Conservation (phyloP, 805 yeast species). For the Pichia kluyveri region DNA sequence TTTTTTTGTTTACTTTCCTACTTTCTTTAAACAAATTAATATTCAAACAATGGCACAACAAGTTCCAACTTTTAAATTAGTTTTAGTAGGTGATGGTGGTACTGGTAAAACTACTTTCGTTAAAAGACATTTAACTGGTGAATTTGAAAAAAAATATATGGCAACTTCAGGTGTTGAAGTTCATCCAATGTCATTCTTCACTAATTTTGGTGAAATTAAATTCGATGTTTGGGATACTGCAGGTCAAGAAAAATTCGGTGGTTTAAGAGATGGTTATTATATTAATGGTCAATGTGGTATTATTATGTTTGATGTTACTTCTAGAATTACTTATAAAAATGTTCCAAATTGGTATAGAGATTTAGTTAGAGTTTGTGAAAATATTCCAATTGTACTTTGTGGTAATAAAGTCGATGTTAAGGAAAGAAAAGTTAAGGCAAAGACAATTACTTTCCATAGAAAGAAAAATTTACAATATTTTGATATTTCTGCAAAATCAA, state of each 20-base stretch:
- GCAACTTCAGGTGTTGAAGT: slow-evolving; percentile 99
- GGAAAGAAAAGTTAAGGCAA: slow-evolving; percentile 99
- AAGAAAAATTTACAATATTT: slow-evolving; percentile 99
- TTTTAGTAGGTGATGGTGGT: slow-evolving; percentile 99
- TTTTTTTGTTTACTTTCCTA: too few relatives aligned
- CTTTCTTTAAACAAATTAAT: background rate
- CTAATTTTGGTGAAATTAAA: slow-evolving; percentile 97
- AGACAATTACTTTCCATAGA: slow-evolving; percentile 99
- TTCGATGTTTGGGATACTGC: slow-evolving; percentile 99
- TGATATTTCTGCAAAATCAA: slow-evolving; percentile 99
- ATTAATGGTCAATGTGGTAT: slow-evolving; percentile 99
- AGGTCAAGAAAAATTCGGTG: slow-evolving; percentile 99
- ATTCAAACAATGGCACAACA: slow-evolving; percentile 30
- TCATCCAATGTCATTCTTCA: slow-evolving; percentile 95
- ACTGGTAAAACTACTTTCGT: slow-evolving; percentile 99
- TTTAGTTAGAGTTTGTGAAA: slow-evolving; percentile 98
- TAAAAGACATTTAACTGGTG: slow-evolving; percentile 99
- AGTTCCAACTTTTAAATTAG: slow-evolving; percentile 96
- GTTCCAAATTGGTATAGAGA: slow-evolving; percentile 99
- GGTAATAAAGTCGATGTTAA: slow-evolving; percentile 99
- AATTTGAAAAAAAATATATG: slow-evolving; percentile 96
- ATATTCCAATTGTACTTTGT: slow-evolving; percentile 96
- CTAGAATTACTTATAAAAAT: slow-evolving; percentile 98
- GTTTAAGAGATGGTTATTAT: slow-evolving; percentile 98
- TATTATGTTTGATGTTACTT: slow-evolving; percentile 99